Base-by-base conservation (phyloP, 257 asterid species). In the Salvia splendens region DNA sequence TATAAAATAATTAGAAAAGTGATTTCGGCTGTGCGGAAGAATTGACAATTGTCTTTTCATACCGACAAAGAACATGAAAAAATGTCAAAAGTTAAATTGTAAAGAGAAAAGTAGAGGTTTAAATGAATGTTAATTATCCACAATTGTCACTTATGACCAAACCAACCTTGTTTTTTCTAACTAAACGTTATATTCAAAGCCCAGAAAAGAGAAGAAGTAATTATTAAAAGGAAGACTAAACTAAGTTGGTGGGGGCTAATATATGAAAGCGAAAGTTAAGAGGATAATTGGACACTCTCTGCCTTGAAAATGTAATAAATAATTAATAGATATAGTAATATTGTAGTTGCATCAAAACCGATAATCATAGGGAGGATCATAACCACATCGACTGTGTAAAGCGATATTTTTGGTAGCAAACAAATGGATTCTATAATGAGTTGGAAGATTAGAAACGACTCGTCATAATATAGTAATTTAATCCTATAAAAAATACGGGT, bases 221-320 rank as follows among this genome's bases (percentile, higher is more conserved):
- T 14, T 28, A 16, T 2, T 3, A 3, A 33, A 17, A 12, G 14
- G 59, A 7, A 14, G 17, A 11, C 5, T 45, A 36, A 24, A 24
- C 30, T 24, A 46, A 61, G 75, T 67, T 59, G 75, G 65, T 73
- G 69, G 70, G 30, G 61, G 57, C 15, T 52, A 28, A 43, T 47
- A 12, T 17, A 48, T 47, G 2, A 15, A 24, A 24, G 60, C 43
- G 67, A 67, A 35, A 68, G 65, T 49, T 36, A 68, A 17, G 30
- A 24, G 55, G 65, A 56, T 45, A 54, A 40, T 64, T 73, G 72
- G 73, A 64, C 75, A 61, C 70, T 36, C 73, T 58, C 6, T 65
- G 66, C 65, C 73, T 58, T 24, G 30, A 24, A 24, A 24, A 24
- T 24, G 30, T 24, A 0, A 24, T 24, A 24, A 2, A 24, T 24